Conservation (phyloP, 805 yeast species). For the Candida chauliodis region DNA sequence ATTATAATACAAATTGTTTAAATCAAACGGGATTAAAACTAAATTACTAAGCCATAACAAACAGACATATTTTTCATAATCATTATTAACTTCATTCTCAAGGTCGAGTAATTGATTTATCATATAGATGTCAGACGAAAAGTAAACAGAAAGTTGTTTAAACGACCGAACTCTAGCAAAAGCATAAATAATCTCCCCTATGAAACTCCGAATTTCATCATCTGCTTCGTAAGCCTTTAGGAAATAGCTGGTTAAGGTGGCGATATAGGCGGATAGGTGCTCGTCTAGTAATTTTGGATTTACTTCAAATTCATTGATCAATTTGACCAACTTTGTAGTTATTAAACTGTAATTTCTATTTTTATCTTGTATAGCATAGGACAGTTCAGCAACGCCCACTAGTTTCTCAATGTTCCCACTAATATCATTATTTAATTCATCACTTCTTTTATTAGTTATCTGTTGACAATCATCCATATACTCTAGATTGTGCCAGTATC, state of each 20-base stretch:
- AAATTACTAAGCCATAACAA: slow-evolving; percentile 72
- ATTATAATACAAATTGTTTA: slow-evolving; percentile 32
- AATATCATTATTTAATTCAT: slow-evolving; percentile 15
- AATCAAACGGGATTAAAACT: slow-evolving; percentile 69
- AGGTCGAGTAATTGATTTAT: slow-evolving; percentile 32
- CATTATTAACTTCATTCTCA: slow-evolving; percentile 12
- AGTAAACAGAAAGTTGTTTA: slow-evolving; percentile 55
- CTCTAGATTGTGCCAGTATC: neutral
- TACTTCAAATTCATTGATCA: slow-evolving; percentile 50
- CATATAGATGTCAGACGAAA: slow-evolving; percentile 56
- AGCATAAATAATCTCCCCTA: slow-evolving; percentile 48
- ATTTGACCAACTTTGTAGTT: slow-evolving; percentile 6
- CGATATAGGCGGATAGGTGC: slow-evolving; percentile 31
- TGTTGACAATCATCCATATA: slow-evolving; percentile 10
- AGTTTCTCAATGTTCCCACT: neutral
- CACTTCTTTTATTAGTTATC: slow-evolving; percentile 13
- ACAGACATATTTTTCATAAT: slow-evolving; percentile 33
- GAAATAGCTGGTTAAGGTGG: slow-evolving; percentile 26
- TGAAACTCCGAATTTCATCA: slow-evolving; percentile 3
- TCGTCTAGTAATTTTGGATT: slow-evolving; percentile 50
- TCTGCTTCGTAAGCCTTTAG: slow-evolving; percentile 3
- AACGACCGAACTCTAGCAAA: slow-evolving; percentile 65
- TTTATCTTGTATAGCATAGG: neutral
- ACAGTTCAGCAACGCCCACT: neutral
- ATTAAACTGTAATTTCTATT: neutral